These are phyloP conservation scores for Coemansia sp. DNA, from an alignment of 192 early-diverging fungal genomes.

Conservation along the genomic window DNA sequence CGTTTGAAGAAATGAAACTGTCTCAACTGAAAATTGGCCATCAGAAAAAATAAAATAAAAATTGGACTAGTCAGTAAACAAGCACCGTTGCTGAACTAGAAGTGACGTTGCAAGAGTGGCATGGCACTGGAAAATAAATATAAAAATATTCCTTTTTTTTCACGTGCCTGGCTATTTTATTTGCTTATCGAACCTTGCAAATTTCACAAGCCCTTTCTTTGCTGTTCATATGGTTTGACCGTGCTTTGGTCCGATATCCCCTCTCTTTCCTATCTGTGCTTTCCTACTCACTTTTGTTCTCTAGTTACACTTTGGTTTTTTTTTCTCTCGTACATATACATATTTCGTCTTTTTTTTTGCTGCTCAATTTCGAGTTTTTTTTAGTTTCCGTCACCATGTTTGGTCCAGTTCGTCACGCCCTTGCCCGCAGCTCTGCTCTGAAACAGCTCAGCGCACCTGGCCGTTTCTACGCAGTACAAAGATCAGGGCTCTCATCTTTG, in stretches of 20 bases:
- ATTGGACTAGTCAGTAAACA: too few relatives aligned
- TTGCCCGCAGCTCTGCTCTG: conserved; percentile 1
- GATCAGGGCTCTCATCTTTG: conserved; percentile 61
- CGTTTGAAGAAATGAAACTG: conserved; percentile 58
- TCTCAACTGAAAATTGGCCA: conserved; percentile 52
- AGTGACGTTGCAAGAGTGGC: not conserved
- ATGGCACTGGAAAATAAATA: not conserved
- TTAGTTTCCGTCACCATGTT: conserved; percentile 13
- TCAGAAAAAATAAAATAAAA: conserved; percentile 12
- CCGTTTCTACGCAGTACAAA: conserved; percentile 29
- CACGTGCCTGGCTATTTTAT: not conserved
- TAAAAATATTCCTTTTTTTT: not conserved
- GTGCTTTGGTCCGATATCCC: not conserved
- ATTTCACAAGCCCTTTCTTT: not conserved
- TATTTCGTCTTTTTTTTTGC: not conserved
- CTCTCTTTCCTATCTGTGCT: not conserved
- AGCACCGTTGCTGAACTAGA: too few relatives aligned
- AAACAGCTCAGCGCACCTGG: conserved; percentile 9
- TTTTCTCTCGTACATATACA: not conserved
- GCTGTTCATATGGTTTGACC: too few relatives aligned
- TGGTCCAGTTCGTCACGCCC: conserved; percentile 19
- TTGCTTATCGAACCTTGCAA: not conserved
- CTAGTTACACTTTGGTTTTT: too few relatives aligned
- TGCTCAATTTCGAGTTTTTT: not conserved
- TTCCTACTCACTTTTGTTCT: not conserved